Base-by-base conservation (phyloP, 2,329 filamentous ascomycete genomes). In the Penicillium sp. region DNA sequence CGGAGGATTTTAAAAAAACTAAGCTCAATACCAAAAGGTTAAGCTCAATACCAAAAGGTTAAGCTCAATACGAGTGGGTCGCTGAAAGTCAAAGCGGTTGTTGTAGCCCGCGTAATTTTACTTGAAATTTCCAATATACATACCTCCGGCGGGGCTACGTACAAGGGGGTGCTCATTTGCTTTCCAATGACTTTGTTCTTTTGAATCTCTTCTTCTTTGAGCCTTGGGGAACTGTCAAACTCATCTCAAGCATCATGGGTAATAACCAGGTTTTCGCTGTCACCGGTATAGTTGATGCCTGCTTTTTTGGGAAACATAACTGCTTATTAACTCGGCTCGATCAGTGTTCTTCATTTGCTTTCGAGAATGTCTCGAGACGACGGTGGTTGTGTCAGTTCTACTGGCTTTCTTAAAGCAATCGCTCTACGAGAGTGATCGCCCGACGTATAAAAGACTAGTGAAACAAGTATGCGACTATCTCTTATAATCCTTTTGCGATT, bases 381-480 rank as follows among this genome's bases (percentile, higher is more conserved):
- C 84, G 66, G 90, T 96, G 67, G 89, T 96, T 65, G 86, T 95
- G 59, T 93, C 91, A 0, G 88, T 96, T n/a, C 79, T 96, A 24
- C 82, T 96, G 47, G 86, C 90, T 14, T 95, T 94, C 72, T 77
- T 95, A 58, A 94, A 93, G 74, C 89, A 94, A 72, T 89, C 88
- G 2, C 82, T 95, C 26, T 85, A 85, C 1, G 79, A 85, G 50
- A 76, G 81, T 58, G 86, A 92, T 76, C 74, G 74, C 6, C 70
- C 66, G 2, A 76, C 87, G 0, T 89, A 90, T 76, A 92, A 89
- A 74, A 81, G 80, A 55, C 80, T 93, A 5, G 79, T 85, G 26
- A 82, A 79, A 61, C 88, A 91, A 54, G 63, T 62, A 45, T 34
- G 57, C 16, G 35, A 20, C 3, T n/a, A 7, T 6, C 35, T 34